Base-by-base conservation (phyloP, 805 yeast species). In the Komagataella pseudopastoris region DNA sequence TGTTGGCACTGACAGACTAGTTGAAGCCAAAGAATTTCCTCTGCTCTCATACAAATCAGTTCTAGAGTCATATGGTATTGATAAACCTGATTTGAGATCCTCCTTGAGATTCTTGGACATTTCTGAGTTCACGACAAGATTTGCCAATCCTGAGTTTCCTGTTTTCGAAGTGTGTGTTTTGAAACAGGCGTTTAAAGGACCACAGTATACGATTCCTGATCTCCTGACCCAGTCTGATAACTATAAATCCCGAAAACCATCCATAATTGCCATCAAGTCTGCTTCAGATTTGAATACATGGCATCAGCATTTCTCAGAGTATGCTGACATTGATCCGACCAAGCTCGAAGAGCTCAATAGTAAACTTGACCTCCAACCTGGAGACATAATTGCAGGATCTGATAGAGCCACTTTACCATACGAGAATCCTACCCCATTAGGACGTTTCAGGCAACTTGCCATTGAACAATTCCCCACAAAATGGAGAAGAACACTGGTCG, bases 351-450 rank as follows among this genome's bases (percentile, higher is more conserved):
- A 51, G 8, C 54, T 77, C 20, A 61, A 68, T 14, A 49, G 59
- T 2, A 51, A 54, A 1, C 62, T 86, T 20, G 59, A 67, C 16
- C 61, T 88, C 18, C 55, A 71, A 46, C 66, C 75, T 1, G 96
- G 96, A 46, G 96, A 88, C 63, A 68, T 87, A 2, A 60, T 93
- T 36, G 91, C 90, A 2, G 75, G 85, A 12, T 74, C 88, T n/a
- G 86, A 85, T n/a, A 74, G 98, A 54, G 77, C 85, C 1, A 60
- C 62, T 12, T 53, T 78, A 20, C 69, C 91, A 0, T 91, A 88
- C 62, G 99, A 91, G 60, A 91, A 88, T 60, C 98, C 98, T 18
- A 93, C 98, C 0, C 98, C 99, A 0, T 67, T 93, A 51, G 99
- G 99, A 0, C 75, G 84, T 51, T 75, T 87, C 56, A 75, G 99